Evolutionary conservation across 2,329 filamentous ascomycete species (phyloP).

Genomic region (Fusarium proliferatum): DNA sequence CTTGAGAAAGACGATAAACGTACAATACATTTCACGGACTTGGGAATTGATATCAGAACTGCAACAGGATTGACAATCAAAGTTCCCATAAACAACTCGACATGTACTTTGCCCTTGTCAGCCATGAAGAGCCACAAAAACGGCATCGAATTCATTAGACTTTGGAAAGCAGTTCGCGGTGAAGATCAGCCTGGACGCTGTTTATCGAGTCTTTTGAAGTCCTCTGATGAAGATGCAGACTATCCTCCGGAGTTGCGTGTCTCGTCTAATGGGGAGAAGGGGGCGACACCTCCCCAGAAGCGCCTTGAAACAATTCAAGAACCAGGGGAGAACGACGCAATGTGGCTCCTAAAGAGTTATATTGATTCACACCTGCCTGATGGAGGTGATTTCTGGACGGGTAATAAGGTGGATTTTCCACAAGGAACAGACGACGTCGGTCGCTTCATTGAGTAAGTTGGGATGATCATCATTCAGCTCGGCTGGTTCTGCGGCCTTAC

Average conservation of each 20-base stretch:
- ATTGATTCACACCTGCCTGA: neutral
- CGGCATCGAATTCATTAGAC: no score
- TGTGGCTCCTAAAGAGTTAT: fast-evolving
- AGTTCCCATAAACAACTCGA: no score
- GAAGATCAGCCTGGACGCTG: neutral
- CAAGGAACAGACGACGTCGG: neutral
- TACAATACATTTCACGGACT: no score
- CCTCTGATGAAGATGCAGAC: neutral
- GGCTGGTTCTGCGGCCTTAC: neutral
- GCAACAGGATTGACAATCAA: no score
- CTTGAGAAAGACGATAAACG: no score
- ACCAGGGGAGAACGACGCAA: neutral
- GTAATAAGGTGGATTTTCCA: neutral
- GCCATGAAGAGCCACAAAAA: no score
- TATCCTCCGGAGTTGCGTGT: neutral
- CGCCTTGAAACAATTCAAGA: neutral
- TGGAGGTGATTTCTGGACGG: neutral
- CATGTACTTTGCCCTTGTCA: no score
- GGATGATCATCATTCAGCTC: neutral
- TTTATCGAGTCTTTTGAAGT: neutral
- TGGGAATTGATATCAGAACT: no score
- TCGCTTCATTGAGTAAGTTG: neutral
- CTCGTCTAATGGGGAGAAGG: neutral
- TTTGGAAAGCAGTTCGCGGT: no score
- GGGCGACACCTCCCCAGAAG: neutral